These are phyloP conservation scores for Naematelia encephala DNA, from an alignment of 768 basidiomycete genomes.

Conservation along the genomic window DNA sequence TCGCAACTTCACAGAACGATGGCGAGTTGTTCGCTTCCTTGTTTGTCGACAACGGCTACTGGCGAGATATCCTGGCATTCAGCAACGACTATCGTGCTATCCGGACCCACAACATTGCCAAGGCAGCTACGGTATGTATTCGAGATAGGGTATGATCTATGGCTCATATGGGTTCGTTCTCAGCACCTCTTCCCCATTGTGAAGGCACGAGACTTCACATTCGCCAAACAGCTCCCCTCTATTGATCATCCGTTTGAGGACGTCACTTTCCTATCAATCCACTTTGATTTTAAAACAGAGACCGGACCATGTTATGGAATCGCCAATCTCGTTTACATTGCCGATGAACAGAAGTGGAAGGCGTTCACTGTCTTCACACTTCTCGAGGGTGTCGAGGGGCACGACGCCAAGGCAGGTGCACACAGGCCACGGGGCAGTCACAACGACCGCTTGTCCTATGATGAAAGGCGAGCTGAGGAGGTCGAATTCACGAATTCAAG, in stretches of 20 bases:
- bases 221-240: slow-evolving; percentile 14
- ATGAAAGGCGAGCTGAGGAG: slow-evolving; percentile 24
- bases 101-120: slow-evolving; percentile 27
- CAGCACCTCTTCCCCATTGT: slow-evolving; percentile 28
- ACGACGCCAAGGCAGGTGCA: slow-evolving; percentile 58
- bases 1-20: slow-evolving; percentile 18
- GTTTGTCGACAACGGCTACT: slow-evolving; percentile 34
- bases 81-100: slow-evolving; percentile 37
- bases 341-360: slow-evolving; percentile 59
- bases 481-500: slow-evolving; percentile 56
- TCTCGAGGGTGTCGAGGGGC: slow-evolving; percentile 59
- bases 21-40: slow-evolving; percentile 24
- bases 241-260: slow-evolving; percentile 32
- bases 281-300: slow-evolving; percentile 33
- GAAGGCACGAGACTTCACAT: slow-evolving; percentile 26
- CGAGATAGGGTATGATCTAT: not conserved
- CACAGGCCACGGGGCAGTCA: slow-evolving; percentile 56
- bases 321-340: slow-evolving; percentile 25
- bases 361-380: slow-evolving; percentile 62
- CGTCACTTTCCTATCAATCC: slow-evolving; percentile 31
- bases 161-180: not conserved
- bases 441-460: slow-evolving; percentile 54
- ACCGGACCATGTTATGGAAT: slow-evolving; percentile 30
- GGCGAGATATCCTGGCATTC: slow-evolving; percentile 36
- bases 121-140: slow-evolving; percentile 31